Conservation (phyloP, 768 basidiomycete genomes). For the Lactarius deliciosus region DNA sequence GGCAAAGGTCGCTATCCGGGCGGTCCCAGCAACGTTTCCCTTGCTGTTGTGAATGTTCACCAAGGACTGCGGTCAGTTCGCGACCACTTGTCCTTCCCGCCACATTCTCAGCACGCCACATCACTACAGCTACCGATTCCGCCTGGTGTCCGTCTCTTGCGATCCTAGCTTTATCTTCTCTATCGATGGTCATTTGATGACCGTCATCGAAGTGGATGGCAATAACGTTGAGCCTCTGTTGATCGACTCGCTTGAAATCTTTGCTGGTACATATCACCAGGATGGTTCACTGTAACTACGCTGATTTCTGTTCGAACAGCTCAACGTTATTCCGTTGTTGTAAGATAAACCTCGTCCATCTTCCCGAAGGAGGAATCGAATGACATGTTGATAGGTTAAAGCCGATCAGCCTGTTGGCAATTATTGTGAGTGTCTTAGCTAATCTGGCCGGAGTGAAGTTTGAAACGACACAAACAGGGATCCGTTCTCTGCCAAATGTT, state of each 20-base stretch:
- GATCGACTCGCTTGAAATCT: constrained; percentile 17
- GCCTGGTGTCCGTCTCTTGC: constrained; percentile 8
- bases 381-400: neutral
- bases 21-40: constrained; percentile 1
- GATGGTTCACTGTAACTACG: neutral
- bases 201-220: constrained; percentile 29
- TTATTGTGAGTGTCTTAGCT: neutral
- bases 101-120: neutral
- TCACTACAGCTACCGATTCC: constrained; percentile 1
- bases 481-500: constrained; percentile 6
- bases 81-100: neutral
- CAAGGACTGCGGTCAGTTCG: constrained; percentile 13
- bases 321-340: constrained; percentile 17
- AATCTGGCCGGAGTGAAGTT: neutral
- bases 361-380: neutral
- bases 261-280: neutral
- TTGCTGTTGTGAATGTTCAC: constrained; percentile 23
- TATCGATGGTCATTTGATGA: constrained; percentile 20
- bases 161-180: constrained; percentile 18
- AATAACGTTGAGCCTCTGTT: constrained; percentile 7
- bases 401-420: constrained; percentile 1
- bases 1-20: constrained; percentile 14
- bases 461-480: neutral
- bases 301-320: neutral
- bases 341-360: neutral